phyloP scores from a whole-genome alignment of 2,329 filamentous ascomycete species.

The Knufia petricola region DNA sequence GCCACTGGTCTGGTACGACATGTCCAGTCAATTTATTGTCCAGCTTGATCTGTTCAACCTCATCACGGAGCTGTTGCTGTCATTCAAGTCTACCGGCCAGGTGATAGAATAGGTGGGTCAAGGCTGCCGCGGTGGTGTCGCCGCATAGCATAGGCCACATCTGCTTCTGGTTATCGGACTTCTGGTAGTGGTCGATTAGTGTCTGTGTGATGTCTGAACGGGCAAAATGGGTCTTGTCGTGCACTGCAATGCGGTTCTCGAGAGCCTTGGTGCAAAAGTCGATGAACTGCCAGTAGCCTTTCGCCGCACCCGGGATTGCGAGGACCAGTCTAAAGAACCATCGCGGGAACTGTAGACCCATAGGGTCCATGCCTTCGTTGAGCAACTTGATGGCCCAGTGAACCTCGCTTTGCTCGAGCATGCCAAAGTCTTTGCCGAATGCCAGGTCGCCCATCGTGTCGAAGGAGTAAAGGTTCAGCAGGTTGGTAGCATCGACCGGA shows the following conservation, averaged over 20 bases:
- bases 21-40: not conserved
- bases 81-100: conserved; percentile 25
- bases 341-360: conserved; percentile 18
- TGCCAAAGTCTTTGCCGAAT: conserved; percentile 27
- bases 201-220: conserved; percentile 24
- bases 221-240: conserved; percentile 12
- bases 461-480: conserved; percentile 29
- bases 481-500: conserved; percentile 31
- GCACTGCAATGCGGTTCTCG: conserved; percentile 26
- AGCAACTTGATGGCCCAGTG: conserved; percentile 32
- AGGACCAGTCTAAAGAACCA: conserved; percentile 21
- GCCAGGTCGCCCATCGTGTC: conserved; percentile 30
- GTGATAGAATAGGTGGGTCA: conserved; percentile 35
- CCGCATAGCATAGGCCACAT: conserved; percentile 24
- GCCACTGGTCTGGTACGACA: not conserved
- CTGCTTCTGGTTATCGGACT: conserved; percentile 12
- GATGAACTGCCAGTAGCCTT: conserved; percentile 28
- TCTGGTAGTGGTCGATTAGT: conserved; percentile 22
- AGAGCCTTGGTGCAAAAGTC: conserved; percentile 29
- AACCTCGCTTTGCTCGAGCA: conserved; percentile 24
- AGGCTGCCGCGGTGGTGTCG: conserved; percentile 35
- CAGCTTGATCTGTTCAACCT: not conserved
- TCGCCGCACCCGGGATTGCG: conserved; percentile 27
- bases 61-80: conserved; percentile 13
- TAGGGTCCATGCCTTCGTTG: conserved; percentile 22